Evolutionary conservation across 2,329 filamentous ascomycete genomes (phyloP).

Genomic region (Metarhizium brunneum): DNA sequence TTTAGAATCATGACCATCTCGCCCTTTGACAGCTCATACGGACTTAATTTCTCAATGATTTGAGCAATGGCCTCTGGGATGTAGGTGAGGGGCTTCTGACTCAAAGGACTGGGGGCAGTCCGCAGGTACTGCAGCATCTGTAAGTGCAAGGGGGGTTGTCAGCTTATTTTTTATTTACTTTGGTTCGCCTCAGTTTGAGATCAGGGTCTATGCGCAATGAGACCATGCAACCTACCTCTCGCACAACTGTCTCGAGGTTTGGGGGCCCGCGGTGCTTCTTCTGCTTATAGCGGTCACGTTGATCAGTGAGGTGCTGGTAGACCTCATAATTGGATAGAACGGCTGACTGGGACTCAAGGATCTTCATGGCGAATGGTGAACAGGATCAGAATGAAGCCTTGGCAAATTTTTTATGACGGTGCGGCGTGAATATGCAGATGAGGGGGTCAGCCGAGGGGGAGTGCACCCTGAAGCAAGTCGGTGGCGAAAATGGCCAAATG

Average conservation of each 20-base stretch:
- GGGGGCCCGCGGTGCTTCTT: slow-evolving; percentile 41
- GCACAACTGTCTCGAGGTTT: slow-evolving; percentile 52
- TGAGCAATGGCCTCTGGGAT: slow-evolving; percentile 38
- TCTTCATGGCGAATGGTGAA: slow-evolving; percentile 44
- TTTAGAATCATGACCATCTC: slow-evolving; percentile 63
- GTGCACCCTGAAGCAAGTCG: neutral
- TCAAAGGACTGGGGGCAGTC: slow-evolving; percentile 45
- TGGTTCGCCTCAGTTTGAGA: neutral
- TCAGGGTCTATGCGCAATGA: neutral
- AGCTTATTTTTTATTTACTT: neutral
- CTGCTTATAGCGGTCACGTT: slow-evolving; percentile 41
- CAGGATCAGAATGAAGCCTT: neutral
- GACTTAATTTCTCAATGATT: slow-evolving; percentile 46
- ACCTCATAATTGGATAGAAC: slow-evolving; percentile 68
- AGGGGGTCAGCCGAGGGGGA: neutral
- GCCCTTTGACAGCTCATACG: slow-evolving; percentile 55
- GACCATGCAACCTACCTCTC: slow-evolving; percentile 42
- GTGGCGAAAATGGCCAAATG: neutral
- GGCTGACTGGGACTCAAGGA: slow-evolving; percentile 61
- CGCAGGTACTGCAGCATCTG: slow-evolving; percentile 54
- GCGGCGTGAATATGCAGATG: neutral
- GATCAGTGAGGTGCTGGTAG: slow-evolving; percentile 52
- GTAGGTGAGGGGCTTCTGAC: slow-evolving; percentile 45
- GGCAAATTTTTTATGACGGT: neutral
- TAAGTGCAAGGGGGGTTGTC: neutral